Percentiles rank a stretch among this genome's conserved stretches.
Conservation (phyloP, 1,284 basidiomycete species). For the Albatrellus sp. region DNA sequence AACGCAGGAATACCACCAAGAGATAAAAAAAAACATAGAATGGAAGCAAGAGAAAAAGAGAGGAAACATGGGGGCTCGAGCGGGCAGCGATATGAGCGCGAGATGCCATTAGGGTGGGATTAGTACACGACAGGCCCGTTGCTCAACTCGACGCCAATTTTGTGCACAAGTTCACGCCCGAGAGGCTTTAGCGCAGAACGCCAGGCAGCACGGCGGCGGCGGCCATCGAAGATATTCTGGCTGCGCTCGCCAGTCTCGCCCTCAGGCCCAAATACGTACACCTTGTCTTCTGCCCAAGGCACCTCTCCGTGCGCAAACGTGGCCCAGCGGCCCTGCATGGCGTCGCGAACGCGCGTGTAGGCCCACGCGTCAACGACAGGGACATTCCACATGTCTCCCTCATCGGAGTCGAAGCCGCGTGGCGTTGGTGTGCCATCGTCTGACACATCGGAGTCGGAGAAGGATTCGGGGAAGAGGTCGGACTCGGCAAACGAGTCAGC, state of each 20-base stretch:
- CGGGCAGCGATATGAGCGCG: too few species aligned
- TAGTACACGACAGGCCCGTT: conserved; percentile 36
- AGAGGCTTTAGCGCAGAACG: conserved; percentile 51
- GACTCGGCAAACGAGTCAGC: conserved; percentile 1
- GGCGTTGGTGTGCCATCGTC: conserved; percentile 6
- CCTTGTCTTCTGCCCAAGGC: conserved; percentile 55
- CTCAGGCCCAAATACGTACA: conserved; percentile 66
- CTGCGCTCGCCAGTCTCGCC: conserved; percentile 55
- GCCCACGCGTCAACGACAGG: conserved; percentile 49
- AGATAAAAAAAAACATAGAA: too few species aligned
- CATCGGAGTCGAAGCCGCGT: conserved; percentile 9
- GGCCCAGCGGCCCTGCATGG: conserved; percentile 61
- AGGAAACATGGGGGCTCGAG: too few species aligned
- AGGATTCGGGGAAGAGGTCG: conserved; percentile 10
- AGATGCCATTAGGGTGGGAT: too few species aligned
- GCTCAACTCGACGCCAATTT: conserved; percentile 58
- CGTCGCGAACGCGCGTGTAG: conserved; percentile 50
- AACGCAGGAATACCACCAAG: too few species aligned
- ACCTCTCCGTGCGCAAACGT: conserved; percentile 58
- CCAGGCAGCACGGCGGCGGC: conserved; percentile 40
- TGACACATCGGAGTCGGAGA: conserved; percentile 10
- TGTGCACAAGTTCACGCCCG: conserved; percentile 51
- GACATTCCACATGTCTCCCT: conserved; percentile 28
- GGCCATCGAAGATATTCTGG: conserved; percentile 38
- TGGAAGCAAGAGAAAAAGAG: too few species aligned